Evolutionary conservation across 441 rosid species (phyloP).

Genomic region (Gossypium davidsonii): DNA sequence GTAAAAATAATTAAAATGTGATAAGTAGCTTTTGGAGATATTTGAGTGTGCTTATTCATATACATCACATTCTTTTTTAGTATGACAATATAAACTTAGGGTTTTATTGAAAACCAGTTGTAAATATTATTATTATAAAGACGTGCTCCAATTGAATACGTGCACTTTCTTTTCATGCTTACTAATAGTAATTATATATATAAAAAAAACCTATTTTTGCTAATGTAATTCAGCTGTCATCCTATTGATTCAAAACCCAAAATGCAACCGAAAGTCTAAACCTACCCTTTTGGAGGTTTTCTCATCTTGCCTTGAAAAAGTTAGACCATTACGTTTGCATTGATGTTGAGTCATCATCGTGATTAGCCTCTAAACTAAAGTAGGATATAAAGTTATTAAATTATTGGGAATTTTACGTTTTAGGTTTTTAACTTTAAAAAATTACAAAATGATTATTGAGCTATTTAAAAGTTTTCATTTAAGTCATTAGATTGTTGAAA

Average conservation of each 20-base stretch:
- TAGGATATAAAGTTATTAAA: too few relatives aligned
- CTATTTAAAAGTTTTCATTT: too few relatives aligned
- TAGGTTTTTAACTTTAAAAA: too few relatives aligned
- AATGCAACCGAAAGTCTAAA: neutral
- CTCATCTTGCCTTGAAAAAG: neutral
- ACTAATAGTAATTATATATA: neutral
- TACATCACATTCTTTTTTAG: neutral
- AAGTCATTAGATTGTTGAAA: too few relatives aligned
- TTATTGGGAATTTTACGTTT: too few relatives aligned
- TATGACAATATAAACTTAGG: too few relatives aligned
- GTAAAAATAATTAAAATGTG: neutral
- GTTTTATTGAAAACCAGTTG: neutral
- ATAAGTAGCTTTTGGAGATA: neutral
- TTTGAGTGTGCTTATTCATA: neutral
- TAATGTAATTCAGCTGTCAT: neutral
- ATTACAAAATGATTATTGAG: too few relatives aligned
- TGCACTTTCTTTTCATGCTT: neutral
- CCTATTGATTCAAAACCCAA: neutral
- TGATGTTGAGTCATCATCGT: neutral
- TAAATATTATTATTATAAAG: neutral
- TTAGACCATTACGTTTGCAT: neutral
- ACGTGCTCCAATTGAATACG: neutral
- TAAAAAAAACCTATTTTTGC: neutral
- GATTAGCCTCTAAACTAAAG: neutral
- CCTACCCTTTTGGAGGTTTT: neutral